Evolutionary conservation across 768 basidiomycete species (phyloP), one percentile per base, ranked within the genome.

Genomic region (Pleurotus ostreatus): DNA sequence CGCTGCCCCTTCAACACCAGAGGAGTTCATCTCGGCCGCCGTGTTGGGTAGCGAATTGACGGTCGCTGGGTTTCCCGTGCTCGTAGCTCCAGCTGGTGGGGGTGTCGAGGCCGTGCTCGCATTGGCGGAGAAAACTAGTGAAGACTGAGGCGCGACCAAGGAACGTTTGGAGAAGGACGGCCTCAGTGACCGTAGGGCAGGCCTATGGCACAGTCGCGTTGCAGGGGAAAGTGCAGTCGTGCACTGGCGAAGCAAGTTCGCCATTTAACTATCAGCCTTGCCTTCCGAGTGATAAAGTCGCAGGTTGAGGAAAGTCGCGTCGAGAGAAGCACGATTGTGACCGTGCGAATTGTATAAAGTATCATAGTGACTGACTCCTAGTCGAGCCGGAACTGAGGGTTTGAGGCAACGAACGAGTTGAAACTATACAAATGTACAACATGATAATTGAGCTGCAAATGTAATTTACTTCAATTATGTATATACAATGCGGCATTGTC

Each of bases 51-150:
- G 23, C 4, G 40, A 34, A 44, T 48, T 44, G 18, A 43, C 44
- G 45, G 46, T 48, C 40, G 45, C 46, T 2, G 55, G 34, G 59
- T 59, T 45, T 37, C 57, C 57, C 7, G 63, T 62, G 38, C 59
- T 63, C 7, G 54, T 49, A 37, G 56, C 43, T 9, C 48, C 48
- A 26, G 48, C 25, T 26, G 48, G 26, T 30, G 48, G 30, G 8
- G 48, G 26, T 30, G 41, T 23, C 30, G 60, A 15, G 12, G 38
- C 57, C 18, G 40, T 61, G 41, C 57, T 59, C 15, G 55, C 44
- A 46, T 30, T 57, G 18, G 58, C 58, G 9, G 43, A 25, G 46
- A 49, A 23, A 15, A 43, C 18, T 8, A 39, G 22, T 41, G 15
- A 18, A 22, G 37, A 18, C 6, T 20, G 39, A 23, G 16, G 7